Percentiles rank a stretch among this genome's conserved stretches.
These are phyloP conservation scores for Piloderma croceum DNA, from an alignment of 768 basidiomycete species.

Conservation along the genomic window DNA sequence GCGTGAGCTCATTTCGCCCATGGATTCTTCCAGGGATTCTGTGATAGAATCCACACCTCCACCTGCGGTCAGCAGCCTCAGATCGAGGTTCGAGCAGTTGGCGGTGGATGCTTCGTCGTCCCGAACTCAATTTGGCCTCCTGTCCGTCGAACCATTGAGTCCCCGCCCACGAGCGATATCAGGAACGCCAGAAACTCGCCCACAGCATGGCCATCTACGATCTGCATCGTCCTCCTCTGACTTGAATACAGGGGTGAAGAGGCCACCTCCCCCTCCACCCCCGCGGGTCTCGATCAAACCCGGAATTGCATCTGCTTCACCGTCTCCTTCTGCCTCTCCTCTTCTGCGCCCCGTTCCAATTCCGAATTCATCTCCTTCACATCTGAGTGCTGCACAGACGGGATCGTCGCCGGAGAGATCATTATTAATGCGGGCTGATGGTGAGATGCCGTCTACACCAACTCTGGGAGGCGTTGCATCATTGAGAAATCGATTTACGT, in stretches of 20 bases:
- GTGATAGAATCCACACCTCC: slow-evolving; percentile 49
- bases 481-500: slow-evolving; percentile 44
- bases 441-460: slow-evolving; percentile 15
- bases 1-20: no score
- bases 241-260: slow-evolving; percentile 37
- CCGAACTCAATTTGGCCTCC: slow-evolving; percentile 14
- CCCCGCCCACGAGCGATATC: slow-evolving; percentile 36
- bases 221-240: slow-evolving; percentile 52
- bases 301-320: slow-evolving; percentile 31
- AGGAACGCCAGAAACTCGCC: slow-evolving; percentile 17
- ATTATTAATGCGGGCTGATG: neutral
- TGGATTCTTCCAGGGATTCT: slow-evolving; percentile 9
- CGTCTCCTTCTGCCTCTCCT: slow-evolving; percentile 41
- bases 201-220: slow-evolving; percentile 33
- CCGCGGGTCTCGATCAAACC: slow-evolving; percentile 35
- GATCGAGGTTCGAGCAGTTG: slow-evolving; percentile 66
- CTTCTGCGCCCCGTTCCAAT: slow-evolving; percentile 47
- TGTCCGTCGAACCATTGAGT: slow-evolving; percentile 28
- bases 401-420: slow-evolving; percentile 1
- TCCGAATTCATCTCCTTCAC: slow-evolving; percentile 20
- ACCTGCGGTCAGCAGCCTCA: slow-evolving; percentile 63
- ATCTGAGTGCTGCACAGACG: neutral
- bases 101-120: slow-evolving; percentile 37
- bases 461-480: slow-evolving; percentile 31
- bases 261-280: slow-evolving; percentile 58